Evolutionary conservation across 257 asterid genomes (phyloP).

Genomic region (Cordia subcordata): DNA sequence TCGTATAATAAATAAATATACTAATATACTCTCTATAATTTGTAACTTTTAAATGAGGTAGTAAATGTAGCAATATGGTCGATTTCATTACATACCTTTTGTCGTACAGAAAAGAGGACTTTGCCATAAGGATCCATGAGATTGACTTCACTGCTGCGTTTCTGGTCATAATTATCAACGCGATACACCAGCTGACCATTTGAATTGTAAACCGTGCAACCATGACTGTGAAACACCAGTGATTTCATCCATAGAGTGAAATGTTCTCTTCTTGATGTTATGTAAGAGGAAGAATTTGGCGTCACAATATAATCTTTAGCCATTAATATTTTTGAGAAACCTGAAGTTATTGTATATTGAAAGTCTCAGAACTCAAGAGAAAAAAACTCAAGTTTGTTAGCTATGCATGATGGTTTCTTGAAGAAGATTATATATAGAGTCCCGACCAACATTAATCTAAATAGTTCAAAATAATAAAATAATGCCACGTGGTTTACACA

Average conservation of each 20-base stretch:
- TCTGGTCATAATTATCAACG: slow-evolving; percentile 51
- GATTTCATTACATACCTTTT: slow-evolving; percentile 31
- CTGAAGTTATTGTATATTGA: not conserved
- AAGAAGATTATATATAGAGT: not conserved
- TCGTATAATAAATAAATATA: too few relatives aligned
- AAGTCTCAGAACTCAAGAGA: not conserved
- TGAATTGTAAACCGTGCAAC: slow-evolving; percentile 52
- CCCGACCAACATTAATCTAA: not conserved
- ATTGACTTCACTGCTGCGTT: slow-evolving; percentile 35
- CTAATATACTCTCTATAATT: not conserved
- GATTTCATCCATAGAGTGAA: slow-evolving; percentile 76
- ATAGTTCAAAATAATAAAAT: not conserved
- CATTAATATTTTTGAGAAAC: slow-evolving; percentile 16
- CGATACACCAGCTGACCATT: slow-evolving; percentile 46
- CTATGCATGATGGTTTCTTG: not conserved
- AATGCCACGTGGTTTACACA: too few relatives aligned
- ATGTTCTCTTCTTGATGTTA: slow-evolving; percentile 32
- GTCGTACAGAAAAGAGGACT: slow-evolving; percentile 42
- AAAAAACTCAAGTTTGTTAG: not conserved
- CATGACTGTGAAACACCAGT: slow-evolving; percentile 51
- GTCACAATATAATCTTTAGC: slow-evolving; percentile 33
- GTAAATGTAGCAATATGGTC: not conserved
- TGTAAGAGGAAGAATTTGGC: slow-evolving; percentile 7
- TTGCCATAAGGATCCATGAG: slow-evolving; percentile 53
- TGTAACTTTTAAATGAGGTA: not conserved